Base-by-base conservation (phyloP, 2,329 filamentous ascomycete genomes). In the Hawksworthiomyces lignivorus region DNA sequence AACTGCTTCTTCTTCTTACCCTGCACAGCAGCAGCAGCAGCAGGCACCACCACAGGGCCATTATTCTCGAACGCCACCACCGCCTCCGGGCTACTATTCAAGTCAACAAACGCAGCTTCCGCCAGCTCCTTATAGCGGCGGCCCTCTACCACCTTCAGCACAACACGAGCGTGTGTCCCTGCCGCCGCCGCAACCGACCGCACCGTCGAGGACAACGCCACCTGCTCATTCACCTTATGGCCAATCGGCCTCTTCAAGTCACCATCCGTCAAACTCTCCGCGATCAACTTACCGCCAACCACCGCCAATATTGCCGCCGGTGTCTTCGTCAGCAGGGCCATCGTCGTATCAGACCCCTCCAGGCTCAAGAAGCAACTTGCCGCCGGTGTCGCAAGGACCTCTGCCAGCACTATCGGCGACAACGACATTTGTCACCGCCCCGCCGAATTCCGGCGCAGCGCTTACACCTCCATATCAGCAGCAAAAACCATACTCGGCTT, bases 401-500 rank as follows among this genome's bases (percentile, higher is more conserved):
- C 36, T 46, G 22, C 44, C 44, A 2, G 34, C 44, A 4, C 36
- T 46, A 18, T 28, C 31, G 2, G 29, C 44, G 7, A 29, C 44
- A 3, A 11, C 36, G 9, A n/a, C n/a, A n/a, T n/a, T n/a, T n/a
- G n/a, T n/a, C n/a, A n/a, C n/a, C n/a, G n/a, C n/a, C n/a, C n/a
- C n/a, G n/a, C n/a, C n/a, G n/a, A n/a, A n/a, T n/a, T n/a, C n/a
- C n/a, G n/a, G n/a, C n/a, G n/a, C 39, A 2, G 36, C 47, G 0
- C 43, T 43, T 21, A 46, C 48, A 8, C 45, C 48, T 3, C 47
- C 48, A 4, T 50, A 61, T 52, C 49, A 46, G 61, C 50, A 35
- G 57, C 52, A 44, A 68, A 64, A 14, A n/a, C 57, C 64, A 4
- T 53, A 66, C 37, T 74, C 71, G n/a, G 60, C 62, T 5, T 60